Evolutionary conservation across 371 early-diverging fungal species (phyloP).

Genomic region (Zancudomyces culisetae): DNA sequence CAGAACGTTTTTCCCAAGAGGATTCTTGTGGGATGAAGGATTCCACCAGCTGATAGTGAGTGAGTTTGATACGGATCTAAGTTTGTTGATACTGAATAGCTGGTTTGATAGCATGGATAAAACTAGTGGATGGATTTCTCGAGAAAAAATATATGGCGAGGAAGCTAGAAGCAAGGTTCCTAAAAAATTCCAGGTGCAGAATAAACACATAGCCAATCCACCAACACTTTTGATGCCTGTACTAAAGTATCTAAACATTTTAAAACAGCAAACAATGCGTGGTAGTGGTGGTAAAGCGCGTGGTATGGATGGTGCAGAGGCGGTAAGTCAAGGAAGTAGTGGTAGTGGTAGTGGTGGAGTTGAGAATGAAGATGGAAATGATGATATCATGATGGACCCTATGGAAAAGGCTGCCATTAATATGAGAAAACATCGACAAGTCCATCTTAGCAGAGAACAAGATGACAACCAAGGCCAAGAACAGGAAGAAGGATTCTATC

Average conservation of each 20-base stretch:
- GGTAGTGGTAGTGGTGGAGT: background rate
- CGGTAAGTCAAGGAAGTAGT: too few relatives aligned
- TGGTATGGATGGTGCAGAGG: background rate
- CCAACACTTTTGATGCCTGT: conserved; percentile 68
- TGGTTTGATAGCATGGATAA: conserved; percentile 72
- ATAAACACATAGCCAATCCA: conserved; percentile 83
- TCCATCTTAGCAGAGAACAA: too few relatives aligned
- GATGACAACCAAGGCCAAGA: too few relatives aligned
- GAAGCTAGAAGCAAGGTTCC: conserved; percentile 84
- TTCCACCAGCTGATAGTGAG: conserved; percentile 77
- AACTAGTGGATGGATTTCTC: conserved; percentile 78
- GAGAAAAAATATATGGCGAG: conserved; percentile 86
- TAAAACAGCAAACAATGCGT: background rate
- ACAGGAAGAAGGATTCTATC: background rate
- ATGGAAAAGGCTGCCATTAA: too few relatives aligned
- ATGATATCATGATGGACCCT: too few relatives aligned
- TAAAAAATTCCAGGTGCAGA: conserved; percentile 77
- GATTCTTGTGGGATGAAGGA: conserved; percentile 93
- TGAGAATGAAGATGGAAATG: background rate
- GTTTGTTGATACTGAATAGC: conserved; percentile 53
- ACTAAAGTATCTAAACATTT: conserved; percentile 7
- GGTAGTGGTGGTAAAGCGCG: too few relatives aligned
- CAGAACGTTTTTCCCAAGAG: conserved; percentile 87
- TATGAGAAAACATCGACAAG: too few relatives aligned
- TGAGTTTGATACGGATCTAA: conserved; percentile 73